Conservation (phyloP, 139 green algal genomes). For the Coccomyxa sp. region DNA sequence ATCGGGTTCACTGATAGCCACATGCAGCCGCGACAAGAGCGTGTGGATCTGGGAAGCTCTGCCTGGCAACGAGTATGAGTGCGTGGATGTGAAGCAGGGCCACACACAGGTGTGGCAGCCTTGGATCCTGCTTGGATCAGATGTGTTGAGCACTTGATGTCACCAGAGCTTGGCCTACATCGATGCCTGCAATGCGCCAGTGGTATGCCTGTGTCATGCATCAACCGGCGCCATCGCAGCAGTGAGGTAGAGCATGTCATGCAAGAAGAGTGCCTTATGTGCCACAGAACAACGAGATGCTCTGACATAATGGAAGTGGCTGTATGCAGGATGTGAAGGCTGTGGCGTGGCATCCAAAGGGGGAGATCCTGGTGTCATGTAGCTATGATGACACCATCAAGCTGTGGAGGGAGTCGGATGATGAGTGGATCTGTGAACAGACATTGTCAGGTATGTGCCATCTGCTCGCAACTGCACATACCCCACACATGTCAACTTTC, state of each 20-base stretch:
- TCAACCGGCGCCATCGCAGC: no score
- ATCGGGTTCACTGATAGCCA: conserved; percentile 75
- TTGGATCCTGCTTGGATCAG: neutral
- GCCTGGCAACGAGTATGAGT: conserved; percentile 85
- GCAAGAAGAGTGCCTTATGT: no score
- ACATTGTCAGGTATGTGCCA: conserved; percentile 58
- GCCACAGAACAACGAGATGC: no score
- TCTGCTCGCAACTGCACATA: no score
- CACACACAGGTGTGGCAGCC: conserved; percentile 54
- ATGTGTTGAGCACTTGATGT: neutral
- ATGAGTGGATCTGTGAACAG: conserved; percentile 86
- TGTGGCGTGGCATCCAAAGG: conserved; percentile 84
- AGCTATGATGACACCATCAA: conserved; percentile 94
- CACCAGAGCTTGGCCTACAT: neutral
- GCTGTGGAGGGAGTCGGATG: conserved; percentile 74
- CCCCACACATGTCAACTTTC: no score
- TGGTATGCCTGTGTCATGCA: no score
- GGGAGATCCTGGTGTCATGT: conserved; percentile 75
- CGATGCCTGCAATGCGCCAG: no score
- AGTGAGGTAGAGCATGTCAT: no score
- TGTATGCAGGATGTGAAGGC: conserved; percentile 87
- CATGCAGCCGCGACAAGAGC: conserved; percentile 90
- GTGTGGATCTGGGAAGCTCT: conserved; percentile 95
- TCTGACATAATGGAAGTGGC: no score
- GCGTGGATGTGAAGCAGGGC: conserved; percentile 91